Conservation (phyloP, 768 basidiomycete genomes). For the Phlebiopsis gigantea region DNA sequence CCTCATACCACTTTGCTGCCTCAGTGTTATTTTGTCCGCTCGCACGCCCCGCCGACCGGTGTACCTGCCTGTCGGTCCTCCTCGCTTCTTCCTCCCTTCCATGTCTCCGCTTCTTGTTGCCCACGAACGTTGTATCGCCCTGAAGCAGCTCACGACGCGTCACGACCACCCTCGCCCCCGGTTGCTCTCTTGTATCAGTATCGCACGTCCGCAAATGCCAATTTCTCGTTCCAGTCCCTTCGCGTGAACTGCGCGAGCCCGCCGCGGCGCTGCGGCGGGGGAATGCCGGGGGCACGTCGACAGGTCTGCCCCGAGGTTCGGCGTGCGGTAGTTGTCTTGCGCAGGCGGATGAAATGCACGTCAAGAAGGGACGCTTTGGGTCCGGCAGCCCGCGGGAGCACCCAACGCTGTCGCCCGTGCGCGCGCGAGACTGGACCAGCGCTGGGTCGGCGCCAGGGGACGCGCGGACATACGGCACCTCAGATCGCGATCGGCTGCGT, state of each 20-base stretch:
- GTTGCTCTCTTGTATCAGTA: slow-evolving; percentile 4
- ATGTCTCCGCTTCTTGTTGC: not conserved
- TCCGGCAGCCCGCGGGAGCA: too few species aligned
- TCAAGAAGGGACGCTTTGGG: too few species aligned
- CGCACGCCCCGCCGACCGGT: not conserved
- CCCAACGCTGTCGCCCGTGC: too few species aligned
- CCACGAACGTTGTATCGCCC: not conserved
- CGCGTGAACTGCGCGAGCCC: not conserved
- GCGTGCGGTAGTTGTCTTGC: too few species aligned
- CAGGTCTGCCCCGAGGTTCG: too few species aligned
- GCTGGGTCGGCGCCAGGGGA: too few species aligned
- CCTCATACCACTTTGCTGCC: not conserved
- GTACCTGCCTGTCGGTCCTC: not conserved
- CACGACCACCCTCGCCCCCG: not conserved
- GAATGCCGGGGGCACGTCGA: too few species aligned
- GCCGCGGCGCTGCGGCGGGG: too few species aligned
- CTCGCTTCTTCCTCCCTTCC: not conserved
- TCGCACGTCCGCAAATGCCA: not conserved
- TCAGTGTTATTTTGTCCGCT: not conserved
- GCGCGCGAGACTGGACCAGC: too few species aligned
- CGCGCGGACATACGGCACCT: too few species aligned
- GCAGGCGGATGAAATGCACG: too few species aligned
- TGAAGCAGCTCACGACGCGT: slow-evolving; percentile 7
- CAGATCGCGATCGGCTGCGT: too few species aligned
- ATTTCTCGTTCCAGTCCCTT: not conserved